A percentile compares a stretch with the other conserved stretches of the same genome.
These are phyloP conservation scores for Umbelopsis sp. DNA, from an alignment of 192 early-diverging fungal genomes.

Conservation along the genomic window DNA sequence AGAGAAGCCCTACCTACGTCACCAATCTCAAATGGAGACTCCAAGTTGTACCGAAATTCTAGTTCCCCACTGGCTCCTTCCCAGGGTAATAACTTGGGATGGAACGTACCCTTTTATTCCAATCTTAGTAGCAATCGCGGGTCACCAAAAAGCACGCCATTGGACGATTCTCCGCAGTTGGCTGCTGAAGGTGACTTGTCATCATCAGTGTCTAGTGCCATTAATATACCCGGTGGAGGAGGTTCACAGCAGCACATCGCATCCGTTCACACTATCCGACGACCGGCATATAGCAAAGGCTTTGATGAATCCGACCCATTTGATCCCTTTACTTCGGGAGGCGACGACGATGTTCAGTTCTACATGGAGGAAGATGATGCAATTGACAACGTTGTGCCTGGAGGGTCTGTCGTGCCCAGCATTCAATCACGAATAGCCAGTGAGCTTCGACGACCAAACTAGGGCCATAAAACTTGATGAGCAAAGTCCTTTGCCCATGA, in stretches of 20 bases:
- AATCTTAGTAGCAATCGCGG: not conserved
- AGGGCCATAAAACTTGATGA: too few relatives aligned
- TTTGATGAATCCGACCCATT: conserved; percentile 1
- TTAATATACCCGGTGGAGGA: conserved; percentile 28
- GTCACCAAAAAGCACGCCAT: not conserved
- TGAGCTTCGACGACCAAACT: conserved; percentile 20
- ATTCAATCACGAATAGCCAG: conserved; percentile 8
- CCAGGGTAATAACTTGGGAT: not conserved
- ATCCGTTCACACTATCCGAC: not conserved
- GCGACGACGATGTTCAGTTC: conserved; percentile 27
- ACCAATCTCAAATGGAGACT: conserved; percentile 1
- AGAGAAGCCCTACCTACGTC: not conserved
- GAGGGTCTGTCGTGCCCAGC: conserved; percentile 7
- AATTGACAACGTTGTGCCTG: conserved; percentile 4
- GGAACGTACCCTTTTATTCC: conserved; percentile 17
- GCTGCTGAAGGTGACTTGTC: not conserved
- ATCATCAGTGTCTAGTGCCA: conserved; percentile 6
- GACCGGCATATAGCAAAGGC: conserved; percentile 10
- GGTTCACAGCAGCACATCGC: conserved; percentile 4
- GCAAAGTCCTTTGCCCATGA: too few relatives aligned
- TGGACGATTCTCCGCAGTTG: conserved; percentile 7
- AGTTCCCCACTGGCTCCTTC: conserved; percentile 14
- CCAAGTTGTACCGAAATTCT: not conserved
- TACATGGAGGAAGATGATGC: conserved; percentile 25
- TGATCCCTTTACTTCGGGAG: conserved; percentile 11